These are phyloP conservation scores for Penicillium longicatenatum DNA, from an alignment of 495 filamentous ascomycete genomes.

Conservation along the genomic window DNA sequence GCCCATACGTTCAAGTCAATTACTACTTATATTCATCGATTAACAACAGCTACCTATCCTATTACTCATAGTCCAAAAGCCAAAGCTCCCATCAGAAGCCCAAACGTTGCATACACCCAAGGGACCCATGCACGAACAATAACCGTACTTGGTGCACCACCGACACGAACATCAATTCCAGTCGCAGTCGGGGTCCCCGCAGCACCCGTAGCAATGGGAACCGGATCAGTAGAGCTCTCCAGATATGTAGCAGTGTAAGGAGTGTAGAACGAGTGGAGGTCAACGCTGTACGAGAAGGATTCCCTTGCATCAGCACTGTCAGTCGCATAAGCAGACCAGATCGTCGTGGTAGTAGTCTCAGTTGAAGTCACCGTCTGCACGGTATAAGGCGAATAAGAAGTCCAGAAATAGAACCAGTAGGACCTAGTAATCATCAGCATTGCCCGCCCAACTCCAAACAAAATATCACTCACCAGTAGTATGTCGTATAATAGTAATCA, in stretches of 20 bases:
- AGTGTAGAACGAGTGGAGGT: conserved; percentile 3
- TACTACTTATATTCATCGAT: not conserved
- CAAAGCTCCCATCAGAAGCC: conserved; percentile 17
- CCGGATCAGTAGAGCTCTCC: conserved; percentile 15
- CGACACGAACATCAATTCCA: not conserved
- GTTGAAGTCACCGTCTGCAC: conserved; percentile 24
- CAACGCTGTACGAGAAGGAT: conserved; percentile 4
- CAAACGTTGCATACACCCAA: conserved; percentile 10
- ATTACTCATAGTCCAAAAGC: conserved; percentile 27
- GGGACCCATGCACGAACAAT: not conserved
- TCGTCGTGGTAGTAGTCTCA: conserved; percentile 15
- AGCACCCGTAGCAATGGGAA: conserved; percentile 8
- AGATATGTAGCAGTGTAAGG: conserved; percentile 25
- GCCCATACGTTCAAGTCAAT: not conserved
- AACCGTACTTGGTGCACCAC: not conserved
- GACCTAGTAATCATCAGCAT: conserved; percentile 18
- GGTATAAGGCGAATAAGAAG: conserved; percentile 23
- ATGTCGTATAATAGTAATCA: conserved; percentile 25
- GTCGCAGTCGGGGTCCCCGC: not conserved
- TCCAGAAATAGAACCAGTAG: conserved; percentile 29
- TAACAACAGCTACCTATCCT: not conserved
- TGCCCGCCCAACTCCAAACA: not conserved
- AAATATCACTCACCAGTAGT: conserved; percentile 20
- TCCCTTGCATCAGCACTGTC: conserved; percentile 13
- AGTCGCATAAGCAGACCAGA: conserved; percentile 21